A percentile compares a stretch with the other conserved stretches of the same genome.
phyloP scores from a whole-genome alignment of 306 rosid species.

The Medicago lupulina region DNA sequence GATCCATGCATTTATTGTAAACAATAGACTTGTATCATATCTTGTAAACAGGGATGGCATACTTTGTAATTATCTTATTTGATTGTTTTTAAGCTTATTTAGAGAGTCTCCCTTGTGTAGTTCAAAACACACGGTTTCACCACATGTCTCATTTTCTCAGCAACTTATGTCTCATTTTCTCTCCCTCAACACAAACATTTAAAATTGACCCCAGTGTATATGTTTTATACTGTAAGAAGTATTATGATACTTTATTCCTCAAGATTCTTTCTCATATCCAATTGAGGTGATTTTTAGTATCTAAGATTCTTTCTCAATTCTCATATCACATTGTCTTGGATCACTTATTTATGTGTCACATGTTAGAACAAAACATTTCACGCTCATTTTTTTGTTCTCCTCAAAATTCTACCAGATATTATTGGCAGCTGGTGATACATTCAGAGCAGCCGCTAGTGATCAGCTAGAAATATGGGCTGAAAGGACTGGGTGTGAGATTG shows the following conservation, averaged over 20 bases:
- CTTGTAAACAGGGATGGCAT: too few species aligned
- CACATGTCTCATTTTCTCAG: too few species aligned
- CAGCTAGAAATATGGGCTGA: constrained; percentile 99
- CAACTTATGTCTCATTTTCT: too few species aligned
- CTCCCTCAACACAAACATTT: background rate
- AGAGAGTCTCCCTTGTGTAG: too few species aligned
- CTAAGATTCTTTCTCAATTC: too few species aligned
- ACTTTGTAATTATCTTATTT: too few species aligned
- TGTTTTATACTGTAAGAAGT: background rate
- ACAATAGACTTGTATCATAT: too few species aligned
- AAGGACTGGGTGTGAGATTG: constrained; percentile 93
- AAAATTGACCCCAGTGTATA: background rate
- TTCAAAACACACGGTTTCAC: too few species aligned
- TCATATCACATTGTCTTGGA: constrained; percentile 26
- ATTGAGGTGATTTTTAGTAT: constrained; percentile 9
- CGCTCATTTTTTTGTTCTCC: constrained; percentile 36
- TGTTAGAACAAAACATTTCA: constrained; percentile 15
- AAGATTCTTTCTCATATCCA: constrained; percentile 12
- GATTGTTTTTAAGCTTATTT: too few species aligned
- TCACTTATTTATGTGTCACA: constrained; percentile 25
- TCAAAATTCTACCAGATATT: constrained; percentile 64
- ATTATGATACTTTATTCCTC: background rate
- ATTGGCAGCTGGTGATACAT: constrained; percentile 99
- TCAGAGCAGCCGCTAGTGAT: constrained; percentile 98
- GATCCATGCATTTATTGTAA: too few species aligned